These are phyloP conservation scores for Pleodorina starrii DNA, from an alignment of 139 green algal species.

Conservation along the genomic window DNA sequence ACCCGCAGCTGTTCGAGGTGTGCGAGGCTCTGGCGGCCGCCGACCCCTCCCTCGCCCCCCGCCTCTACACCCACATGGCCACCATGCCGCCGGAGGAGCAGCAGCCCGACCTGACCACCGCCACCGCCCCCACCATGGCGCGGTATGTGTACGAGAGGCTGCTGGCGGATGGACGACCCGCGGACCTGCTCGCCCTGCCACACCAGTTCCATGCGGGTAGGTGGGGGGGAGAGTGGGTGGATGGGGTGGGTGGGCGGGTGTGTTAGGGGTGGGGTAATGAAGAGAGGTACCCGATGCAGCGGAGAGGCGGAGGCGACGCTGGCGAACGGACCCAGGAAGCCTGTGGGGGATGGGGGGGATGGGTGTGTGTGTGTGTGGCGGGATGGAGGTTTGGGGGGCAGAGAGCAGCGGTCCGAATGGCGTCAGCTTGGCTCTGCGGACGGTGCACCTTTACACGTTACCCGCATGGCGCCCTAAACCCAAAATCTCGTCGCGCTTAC, in stretches of 20 bases:
- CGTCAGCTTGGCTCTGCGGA: too few species aligned
- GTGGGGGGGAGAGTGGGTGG: not conserved
- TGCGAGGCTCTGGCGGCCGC: slow-evolving; percentile 35
- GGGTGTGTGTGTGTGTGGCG: too few species aligned
- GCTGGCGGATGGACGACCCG: slow-evolving; percentile 42
- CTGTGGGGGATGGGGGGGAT: too few species aligned
- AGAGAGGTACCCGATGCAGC: too few species aligned
- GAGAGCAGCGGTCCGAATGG: too few species aligned
- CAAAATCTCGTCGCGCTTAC: too few species aligned
- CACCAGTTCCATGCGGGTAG: slow-evolving; percentile 46
- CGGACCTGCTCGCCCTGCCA: slow-evolving; percentile 60
- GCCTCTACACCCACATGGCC: slow-evolving; percentile 59
- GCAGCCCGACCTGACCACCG: not conserved
- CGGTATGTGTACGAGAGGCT: slow-evolving; percentile 51
- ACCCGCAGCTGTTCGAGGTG: slow-evolving; percentile 53
- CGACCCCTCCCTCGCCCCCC: slow-evolving; percentile 1
- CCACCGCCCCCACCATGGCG: slow-evolving; percentile 40
- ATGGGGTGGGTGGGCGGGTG: not conserved
- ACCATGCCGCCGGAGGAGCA: slow-evolving; percentile 46
- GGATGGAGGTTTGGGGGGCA: too few species aligned
- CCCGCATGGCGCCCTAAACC: too few species aligned
- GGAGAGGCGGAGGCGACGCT: too few species aligned
- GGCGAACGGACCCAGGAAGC: too few species aligned
- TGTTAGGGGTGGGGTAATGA: too few species aligned
- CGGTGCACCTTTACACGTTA: too few species aligned